phyloP scores from a whole-genome alignment of 2,329 filamentous ascomycete species.

The Chaetomiaceae sp. region DNA sequence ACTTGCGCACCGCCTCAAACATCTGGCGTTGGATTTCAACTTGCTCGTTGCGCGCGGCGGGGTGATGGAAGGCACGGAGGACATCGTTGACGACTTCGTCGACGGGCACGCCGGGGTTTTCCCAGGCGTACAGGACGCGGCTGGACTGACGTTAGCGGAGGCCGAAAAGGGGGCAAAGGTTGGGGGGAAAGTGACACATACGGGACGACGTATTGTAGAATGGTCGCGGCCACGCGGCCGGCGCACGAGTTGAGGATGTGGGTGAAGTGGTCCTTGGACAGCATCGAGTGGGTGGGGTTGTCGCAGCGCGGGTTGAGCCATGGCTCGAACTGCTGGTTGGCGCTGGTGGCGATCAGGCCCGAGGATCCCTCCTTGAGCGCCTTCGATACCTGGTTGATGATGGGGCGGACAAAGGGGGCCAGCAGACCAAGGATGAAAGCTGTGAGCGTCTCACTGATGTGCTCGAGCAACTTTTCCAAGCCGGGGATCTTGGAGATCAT shows the following conservation, averaged over 20 bases:
- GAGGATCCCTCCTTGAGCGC: constrained; percentile 82
- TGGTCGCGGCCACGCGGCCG: constrained; percentile 67
- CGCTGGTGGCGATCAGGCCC: constrained; percentile 61
- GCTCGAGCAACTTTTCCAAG: constrained; percentile 83
- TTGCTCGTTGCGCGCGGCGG: constrained; percentile 69
- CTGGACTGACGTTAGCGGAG: constrained; percentile 33
- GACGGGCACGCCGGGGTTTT: constrained; percentile 76
- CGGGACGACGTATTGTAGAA: constrained; percentile 84
- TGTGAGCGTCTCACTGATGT: constrained; percentile 88
- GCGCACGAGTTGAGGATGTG: constrained; percentile 73
- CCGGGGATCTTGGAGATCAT: constrained; percentile 91
- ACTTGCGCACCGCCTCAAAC: constrained; percentile 79
- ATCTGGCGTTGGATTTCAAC: constrained; percentile 81
- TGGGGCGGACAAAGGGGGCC: constrained; percentile 84
- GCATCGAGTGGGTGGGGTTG: constrained; percentile 76
- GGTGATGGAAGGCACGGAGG: constrained; percentile 83
- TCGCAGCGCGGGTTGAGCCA: constrained; percentile 73
- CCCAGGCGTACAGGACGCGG: constrained; percentile 87
- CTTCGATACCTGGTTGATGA: constrained; percentile 83
- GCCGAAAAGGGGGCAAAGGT: not conserved
- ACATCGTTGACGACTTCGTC: constrained; percentile 81
- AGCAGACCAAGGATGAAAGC: constrained; percentile 87
- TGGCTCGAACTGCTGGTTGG: constrained; percentile 71
- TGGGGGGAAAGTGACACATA: too few species aligned
- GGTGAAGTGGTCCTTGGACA: constrained; percentile 81